These are phyloP conservation scores for Lipomyces starkeyi DNA, from an alignment of 805 yeast genomes.

Conservation along the genomic window DNA sequence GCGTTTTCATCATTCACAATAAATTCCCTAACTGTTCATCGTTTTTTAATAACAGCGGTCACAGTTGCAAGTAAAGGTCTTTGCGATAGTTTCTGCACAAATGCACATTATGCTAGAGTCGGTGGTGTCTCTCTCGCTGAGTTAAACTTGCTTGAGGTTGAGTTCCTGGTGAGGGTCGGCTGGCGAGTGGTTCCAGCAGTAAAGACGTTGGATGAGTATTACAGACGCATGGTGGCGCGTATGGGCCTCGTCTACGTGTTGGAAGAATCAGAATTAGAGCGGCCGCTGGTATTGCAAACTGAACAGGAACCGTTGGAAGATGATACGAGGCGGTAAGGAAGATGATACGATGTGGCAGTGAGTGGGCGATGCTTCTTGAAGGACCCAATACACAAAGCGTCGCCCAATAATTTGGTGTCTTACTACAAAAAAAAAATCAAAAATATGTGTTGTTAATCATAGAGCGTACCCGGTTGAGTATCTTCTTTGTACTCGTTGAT, in stretches of 20 bases:
- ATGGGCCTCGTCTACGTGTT: slow-evolving; percentile 39
- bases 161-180: slow-evolving; percentile 77
- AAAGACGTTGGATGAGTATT: slow-evolving; percentile 46
- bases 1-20: slow-evolving; percentile 80
- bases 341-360: not conserved
- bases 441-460: not conserved
- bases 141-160: slow-evolving; percentile 84
- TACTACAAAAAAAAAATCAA: not conserved
- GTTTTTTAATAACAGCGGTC: slow-evolving; percentile 88
- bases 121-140: slow-evolving; percentile 90
- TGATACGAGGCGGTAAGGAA: not conserved
- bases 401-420: not conserved
- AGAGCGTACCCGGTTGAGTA: not conserved
- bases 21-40: slow-evolving; percentile 90
- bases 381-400: not conserved
- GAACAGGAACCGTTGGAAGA: not conserved
- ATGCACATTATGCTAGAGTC: slow-evolving; percentile 91
- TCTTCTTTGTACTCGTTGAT: not conserved
- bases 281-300: not conserved
- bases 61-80: slow-evolving; percentile 88
- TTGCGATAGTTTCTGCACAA: slow-evolving; percentile 93
- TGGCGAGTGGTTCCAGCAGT: slow-evolving; percentile 71
- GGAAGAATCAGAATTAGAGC: slow-evolving; percentile 13
- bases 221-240: slow-evolving; percentile 45
- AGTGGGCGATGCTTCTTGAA: not conserved